Conservation (phyloP, 805 yeast genomes). For the Isabelozyma heimii region DNA sequence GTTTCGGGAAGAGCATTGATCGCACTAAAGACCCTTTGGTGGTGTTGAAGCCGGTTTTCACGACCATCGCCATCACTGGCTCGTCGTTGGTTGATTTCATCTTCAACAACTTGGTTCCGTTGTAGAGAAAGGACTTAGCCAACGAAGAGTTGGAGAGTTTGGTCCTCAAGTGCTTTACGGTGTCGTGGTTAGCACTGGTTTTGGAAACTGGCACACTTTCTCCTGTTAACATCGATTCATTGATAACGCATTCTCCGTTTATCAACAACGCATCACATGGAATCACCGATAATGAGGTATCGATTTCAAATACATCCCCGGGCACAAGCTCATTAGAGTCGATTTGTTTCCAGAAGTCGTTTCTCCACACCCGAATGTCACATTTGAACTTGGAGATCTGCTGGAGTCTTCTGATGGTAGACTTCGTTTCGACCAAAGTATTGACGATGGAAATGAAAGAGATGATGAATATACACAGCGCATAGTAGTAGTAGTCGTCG, state of each 20-base stretch:
- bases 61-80: conserved; percentile 83
- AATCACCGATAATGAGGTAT: conserved; percentile 66
- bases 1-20: conserved; percentile 96
- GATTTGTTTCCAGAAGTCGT: conserved; percentile 86
- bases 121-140: conserved; percentile 74
- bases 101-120: conserved; percentile 86
- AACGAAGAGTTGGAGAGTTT: conserved; percentile 65
- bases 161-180: conserved; percentile 53
- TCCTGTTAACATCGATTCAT: conserved; percentile 97
- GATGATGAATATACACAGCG: conserved; percentile 84
- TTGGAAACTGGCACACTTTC: conserved; percentile 97
- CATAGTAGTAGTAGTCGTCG: conserved; percentile 92
- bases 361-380: conserved; percentile 85
- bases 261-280: conserved; percentile 90
- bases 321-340: conserved; percentile 83
- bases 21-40: conserved; percentile 92
- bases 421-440: conserved; percentile 81
- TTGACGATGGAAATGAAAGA: conserved; percentile 78
- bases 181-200: conserved; percentile 59
- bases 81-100: conserved; percentile 70
- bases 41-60: conserved; percentile 89
- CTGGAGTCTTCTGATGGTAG: conserved; percentile 67
- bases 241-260: conserved; percentile 93
- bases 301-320: conserved; percentile 93
- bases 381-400: conserved; percentile 74